Conservation (phyloP, 225 moss, liverwort and hornwort species). For the Polytrichum formosum region DNA sequence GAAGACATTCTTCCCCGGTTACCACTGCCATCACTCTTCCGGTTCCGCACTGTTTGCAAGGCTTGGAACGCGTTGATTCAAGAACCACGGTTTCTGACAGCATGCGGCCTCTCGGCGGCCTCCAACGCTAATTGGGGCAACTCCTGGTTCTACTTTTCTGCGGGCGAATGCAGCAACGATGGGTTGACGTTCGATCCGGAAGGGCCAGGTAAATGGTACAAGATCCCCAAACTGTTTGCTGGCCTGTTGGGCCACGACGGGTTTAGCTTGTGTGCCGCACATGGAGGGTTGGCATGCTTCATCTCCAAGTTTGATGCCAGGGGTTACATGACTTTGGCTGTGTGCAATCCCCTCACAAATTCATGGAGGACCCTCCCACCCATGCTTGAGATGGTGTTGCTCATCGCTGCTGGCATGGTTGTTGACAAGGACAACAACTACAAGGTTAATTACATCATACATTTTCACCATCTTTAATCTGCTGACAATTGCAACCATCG, state of each 20-base stretch:
- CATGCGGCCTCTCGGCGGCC: neutral
- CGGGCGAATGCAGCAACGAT: neutral
- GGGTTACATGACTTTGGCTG: slow-evolving; percentile 6
- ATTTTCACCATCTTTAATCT: neutral
- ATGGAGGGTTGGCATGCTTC: slow-evolving; percentile 8
- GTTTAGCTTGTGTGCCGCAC: neutral
- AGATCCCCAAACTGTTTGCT: slow-evolving; percentile 4
- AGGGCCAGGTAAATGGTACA: slow-evolving; percentile 1
- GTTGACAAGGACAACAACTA: slow-evolving; percentile 4
- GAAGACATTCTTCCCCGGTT: slow-evolving; percentile 1
- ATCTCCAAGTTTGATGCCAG: slow-evolving; percentile 10
- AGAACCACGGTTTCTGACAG: neutral
- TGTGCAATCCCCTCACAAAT: slow-evolving; percentile 11
- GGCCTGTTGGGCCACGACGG: neutral
- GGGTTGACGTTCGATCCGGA: slow-evolving; percentile 10
- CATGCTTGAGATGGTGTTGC: slow-evolving; percentile 9
- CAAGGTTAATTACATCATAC: slow-evolving; percentile 5
- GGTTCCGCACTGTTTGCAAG: slow-evolving; percentile 2
- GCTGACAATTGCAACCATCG: neutral
- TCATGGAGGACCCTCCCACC: slow-evolving; percentile 4
- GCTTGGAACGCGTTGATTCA: neutral
- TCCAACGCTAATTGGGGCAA: too few species aligned
- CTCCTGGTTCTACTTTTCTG: slow-evolving; percentile 5
- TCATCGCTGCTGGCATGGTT: slow-evolving; percentile 3
- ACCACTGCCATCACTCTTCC: slow-evolving; percentile 1